Evolutionary conservation across 805 yeast genomes (phyloP).

Genomic region (Yarrowia deformans): DNA sequence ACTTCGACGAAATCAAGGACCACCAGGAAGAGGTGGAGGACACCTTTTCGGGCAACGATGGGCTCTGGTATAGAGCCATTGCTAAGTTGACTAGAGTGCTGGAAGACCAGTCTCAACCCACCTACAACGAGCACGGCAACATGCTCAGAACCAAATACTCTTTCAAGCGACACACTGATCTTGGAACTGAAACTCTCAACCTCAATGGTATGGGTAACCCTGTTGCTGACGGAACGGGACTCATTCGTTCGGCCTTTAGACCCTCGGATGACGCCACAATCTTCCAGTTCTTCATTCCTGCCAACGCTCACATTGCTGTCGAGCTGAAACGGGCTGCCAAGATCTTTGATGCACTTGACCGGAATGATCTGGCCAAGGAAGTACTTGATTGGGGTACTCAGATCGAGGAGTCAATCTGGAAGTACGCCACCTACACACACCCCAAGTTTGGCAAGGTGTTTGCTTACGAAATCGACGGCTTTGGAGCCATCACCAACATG

Average conservation of each 20-base stretch:
- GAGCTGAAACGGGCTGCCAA: slow-evolving; percentile 59
- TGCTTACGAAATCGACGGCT: slow-evolving; percentile 91
- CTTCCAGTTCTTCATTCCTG: slow-evolving; percentile 84
- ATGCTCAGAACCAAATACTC: slow-evolving; percentile 62
- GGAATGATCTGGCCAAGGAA: slow-evolving; percentile 43
- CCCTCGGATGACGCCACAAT: slow-evolving; percentile 89
- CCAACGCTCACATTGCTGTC: slow-evolving; percentile 75
- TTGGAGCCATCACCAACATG: slow-evolving; percentile 75
- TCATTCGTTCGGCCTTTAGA: slow-evolving; percentile 82
- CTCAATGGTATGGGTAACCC: slow-evolving; percentile 86
- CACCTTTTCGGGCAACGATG: slow-evolving; percentile 53
- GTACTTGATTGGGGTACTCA: slow-evolving; percentile 50
- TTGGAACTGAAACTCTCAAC: slow-evolving; percentile 83
- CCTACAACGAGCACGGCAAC: slow-evolving; percentile 56
- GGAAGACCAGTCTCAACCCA: slow-evolving; percentile 65
- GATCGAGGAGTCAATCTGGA: slow-evolving; percentile 64
- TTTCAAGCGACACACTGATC: slow-evolving; percentile 74
- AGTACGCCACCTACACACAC: slow-evolving; percentile 71
- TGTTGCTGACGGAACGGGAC: slow-evolving; percentile 70
- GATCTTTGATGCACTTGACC: slow-evolving; percentile 45
- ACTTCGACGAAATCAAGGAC: slow-evolving; percentile 59
- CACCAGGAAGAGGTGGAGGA: slow-evolving; percentile 53
- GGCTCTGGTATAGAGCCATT: slow-evolving; percentile 66
- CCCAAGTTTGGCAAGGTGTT: slow-evolving; percentile 75
- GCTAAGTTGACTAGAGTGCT: slow-evolving; percentile 61